phyloP scores from a whole-genome alignment of 495 filamentous ascomycete species.

The Cladorrhinum samala region DNA sequence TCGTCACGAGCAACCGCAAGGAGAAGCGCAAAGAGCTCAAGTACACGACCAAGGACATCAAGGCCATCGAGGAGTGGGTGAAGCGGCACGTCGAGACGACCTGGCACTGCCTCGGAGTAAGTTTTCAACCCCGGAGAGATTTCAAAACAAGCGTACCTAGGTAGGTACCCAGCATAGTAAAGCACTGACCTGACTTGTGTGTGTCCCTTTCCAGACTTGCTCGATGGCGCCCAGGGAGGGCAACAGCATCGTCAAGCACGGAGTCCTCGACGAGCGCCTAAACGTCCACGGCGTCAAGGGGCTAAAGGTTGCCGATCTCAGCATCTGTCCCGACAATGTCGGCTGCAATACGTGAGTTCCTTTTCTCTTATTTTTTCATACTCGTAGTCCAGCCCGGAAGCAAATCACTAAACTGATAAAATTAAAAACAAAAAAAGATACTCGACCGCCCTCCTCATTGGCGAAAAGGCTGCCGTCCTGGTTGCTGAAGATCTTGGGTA shows the following conservation, averaged over 20 bases:
- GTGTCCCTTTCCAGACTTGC: slow-evolving; percentile 48
- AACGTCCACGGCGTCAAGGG: slow-evolving; percentile 77
- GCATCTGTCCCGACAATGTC: slow-evolving; percentile 77
- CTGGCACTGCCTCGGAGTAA: slow-evolving; percentile 60
- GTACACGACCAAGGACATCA: slow-evolving; percentile 62
- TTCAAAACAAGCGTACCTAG: too few species aligned
- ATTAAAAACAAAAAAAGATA: too few species aligned
- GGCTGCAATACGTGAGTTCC: slow-evolving; percentile 64
- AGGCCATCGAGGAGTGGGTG: slow-evolving; percentile 71
- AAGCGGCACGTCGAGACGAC: slow-evolving; percentile 72
- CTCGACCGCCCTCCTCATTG: slow-evolving; percentile 70
- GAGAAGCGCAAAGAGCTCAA: slow-evolving; percentile 55
- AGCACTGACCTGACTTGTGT: slow-evolving; percentile 13
- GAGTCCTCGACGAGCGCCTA: slow-evolving; percentile 71
- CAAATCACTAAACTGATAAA: too few species aligned
- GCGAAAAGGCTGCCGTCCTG: slow-evolving; percentile 72
- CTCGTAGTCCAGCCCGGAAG: too few species aligned
- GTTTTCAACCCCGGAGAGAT: slow-evolving; percentile 13
- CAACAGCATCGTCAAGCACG: slow-evolving; percentile 74
- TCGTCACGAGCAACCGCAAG: slow-evolving; percentile 47
- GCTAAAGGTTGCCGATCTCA: slow-evolving; percentile 75
- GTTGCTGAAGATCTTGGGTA: slow-evolving; percentile 74
- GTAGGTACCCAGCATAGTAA: too few species aligned
- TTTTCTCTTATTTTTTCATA: not conserved
- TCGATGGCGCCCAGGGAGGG: slow-evolving; percentile 76